Evolutionary conservation across 768 basidiomycete genomes (phyloP).

Genomic region (Candolleomyces eurysporus): DNA sequence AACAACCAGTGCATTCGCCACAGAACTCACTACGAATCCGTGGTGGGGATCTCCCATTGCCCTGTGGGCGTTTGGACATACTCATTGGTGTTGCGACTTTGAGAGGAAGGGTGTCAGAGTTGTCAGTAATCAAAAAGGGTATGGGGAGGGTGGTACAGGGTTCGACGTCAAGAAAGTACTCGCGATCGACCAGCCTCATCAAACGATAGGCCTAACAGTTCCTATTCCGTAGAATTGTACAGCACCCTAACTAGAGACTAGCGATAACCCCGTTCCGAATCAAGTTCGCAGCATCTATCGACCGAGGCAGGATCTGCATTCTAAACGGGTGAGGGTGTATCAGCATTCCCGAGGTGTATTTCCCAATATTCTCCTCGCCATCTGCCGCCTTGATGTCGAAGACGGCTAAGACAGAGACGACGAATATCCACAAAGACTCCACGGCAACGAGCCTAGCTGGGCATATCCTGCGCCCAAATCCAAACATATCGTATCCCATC

Average conservation of each 20-base stretch:
- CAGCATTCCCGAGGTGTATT: too few species aligned
- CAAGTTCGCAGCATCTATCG: background rate
- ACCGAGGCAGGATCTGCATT: background rate
- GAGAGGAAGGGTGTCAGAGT: too few species aligned
- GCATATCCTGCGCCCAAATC: constrained; percentile 22
- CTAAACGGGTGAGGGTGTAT: background rate
- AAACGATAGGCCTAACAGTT: too few species aligned
- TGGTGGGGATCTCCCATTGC: constrained; percentile 27
- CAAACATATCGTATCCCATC: constrained; percentile 2
- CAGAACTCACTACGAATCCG: constrained; percentile 23
- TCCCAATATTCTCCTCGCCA: background rate
- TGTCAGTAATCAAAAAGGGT: too few species aligned
- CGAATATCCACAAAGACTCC: constrained; percentile 25
- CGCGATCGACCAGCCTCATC: too few species aligned
- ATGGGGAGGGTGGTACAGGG: too few species aligned
- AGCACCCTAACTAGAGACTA: background rate
- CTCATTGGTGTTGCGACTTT: constrained; percentile 35
- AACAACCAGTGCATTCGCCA: constrained; percentile 27
- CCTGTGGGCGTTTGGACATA: constrained; percentile 41
- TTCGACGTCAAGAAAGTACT: too few species aligned
- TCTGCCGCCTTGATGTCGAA: constrained; percentile 22
- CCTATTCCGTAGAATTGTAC: too few species aligned
- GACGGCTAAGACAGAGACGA: constrained; percentile 27
- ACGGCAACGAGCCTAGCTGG: constrained; percentile 29
- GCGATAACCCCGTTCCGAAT: background rate